Base-by-base conservation (phyloP, 2,329 filamentous ascomycete species). In the Keithomyces neogunnii region DNA sequence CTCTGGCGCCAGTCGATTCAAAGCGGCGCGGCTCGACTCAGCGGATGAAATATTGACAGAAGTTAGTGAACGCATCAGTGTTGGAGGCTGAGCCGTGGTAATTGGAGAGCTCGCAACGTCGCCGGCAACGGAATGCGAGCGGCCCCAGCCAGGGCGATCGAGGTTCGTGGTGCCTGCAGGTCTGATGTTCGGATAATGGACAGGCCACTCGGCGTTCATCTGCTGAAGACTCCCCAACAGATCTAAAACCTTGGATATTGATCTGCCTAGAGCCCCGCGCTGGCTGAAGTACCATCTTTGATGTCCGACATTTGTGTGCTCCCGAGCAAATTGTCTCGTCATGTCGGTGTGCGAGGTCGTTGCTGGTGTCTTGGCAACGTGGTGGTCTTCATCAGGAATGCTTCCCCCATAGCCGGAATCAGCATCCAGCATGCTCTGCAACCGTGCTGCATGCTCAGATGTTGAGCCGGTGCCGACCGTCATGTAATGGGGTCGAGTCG, bases 281-380 rank as follows among this genome's bases (percentile, higher is more conserved):
- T 97, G 96, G 62, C 89, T 83, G 68, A 97, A 97, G 72, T 96
- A 96, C 76, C 88, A 89, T 57, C 97, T 79, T 71, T 97, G 93
- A 63, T 95, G 86, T 47, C 96, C 83, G 68, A 95, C 89, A 63
- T 86, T 88, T 38, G 89, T 85, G 58, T 92, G 82, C 44, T 70
- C 68, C 9, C 62, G 63, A 57, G 70, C 67, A 32, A 69, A 65
- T 48, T 70, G 69, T 51, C 73, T 65, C 46, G 73, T 68, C 56
- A 69, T 67, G 60, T 78, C 73, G 62, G 74, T 71, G 45, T 73
- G 71, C 35, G 51, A 35, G 38, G 10, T 19, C 48, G 51, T 32
- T 13, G 49, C 35, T 28, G 53, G 33, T 48, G 32, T 48, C 48
- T 48, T 35, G 39, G 45, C 13, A 19, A 62, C 66, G 49, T 72